phyloP scores from a whole-genome alignment of 2,329 filamentous ascomycete genomes.

The Pseudogymnoascus sp. region DNA sequence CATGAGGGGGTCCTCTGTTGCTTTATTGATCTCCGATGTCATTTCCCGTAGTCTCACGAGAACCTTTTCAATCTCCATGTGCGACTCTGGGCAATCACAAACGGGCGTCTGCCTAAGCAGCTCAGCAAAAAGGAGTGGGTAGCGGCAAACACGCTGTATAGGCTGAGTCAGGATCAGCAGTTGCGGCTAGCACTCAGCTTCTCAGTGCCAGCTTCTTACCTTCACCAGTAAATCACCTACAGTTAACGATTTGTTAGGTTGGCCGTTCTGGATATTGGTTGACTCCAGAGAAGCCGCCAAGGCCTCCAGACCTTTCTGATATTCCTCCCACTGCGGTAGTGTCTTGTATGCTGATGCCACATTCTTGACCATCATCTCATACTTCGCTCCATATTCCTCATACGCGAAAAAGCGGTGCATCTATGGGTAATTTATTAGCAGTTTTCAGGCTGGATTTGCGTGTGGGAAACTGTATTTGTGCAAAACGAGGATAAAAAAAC shows the following conservation, averaged over 20 bases:
- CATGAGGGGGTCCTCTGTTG: constrained; percentile 68
- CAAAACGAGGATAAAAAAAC: neutral
- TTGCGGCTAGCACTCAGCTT: neutral
- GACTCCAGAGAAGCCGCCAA: constrained; percentile 70
- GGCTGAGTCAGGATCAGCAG: constrained; percentile 49
- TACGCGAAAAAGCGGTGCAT: constrained; percentile 79
- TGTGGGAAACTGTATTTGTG: neutral
- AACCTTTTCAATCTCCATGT: constrained; percentile 71
- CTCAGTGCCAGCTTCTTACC: constrained; percentile 40
- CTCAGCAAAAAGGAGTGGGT: constrained; percentile 79
- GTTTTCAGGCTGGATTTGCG: neutral
- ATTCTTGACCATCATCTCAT: constrained; percentile 77
- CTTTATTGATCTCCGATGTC: constrained; percentile 73
- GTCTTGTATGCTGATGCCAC: constrained; percentile 61
- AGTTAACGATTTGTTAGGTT: constrained; percentile 68
- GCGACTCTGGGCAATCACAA: constrained; percentile 75
- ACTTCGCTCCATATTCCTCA: constrained; percentile 86
- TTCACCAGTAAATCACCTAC: constrained; percentile 87
- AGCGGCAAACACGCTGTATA: constrained; percentile 86
- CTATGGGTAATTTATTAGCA: constrained; percentile 37
- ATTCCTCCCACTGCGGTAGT: constrained; percentile 68
- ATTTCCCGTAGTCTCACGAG: constrained; percentile 66
- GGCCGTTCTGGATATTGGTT: constrained; percentile 54
- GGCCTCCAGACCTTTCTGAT: constrained; percentile 79
- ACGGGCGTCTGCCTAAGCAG: constrained; percentile 77